Percentiles rank a stretch among this genome's conserved stretches.
Conservation (phyloP, 2,329 filamentous ascomycete genomes). For the Esteya vermicola region DNA sequence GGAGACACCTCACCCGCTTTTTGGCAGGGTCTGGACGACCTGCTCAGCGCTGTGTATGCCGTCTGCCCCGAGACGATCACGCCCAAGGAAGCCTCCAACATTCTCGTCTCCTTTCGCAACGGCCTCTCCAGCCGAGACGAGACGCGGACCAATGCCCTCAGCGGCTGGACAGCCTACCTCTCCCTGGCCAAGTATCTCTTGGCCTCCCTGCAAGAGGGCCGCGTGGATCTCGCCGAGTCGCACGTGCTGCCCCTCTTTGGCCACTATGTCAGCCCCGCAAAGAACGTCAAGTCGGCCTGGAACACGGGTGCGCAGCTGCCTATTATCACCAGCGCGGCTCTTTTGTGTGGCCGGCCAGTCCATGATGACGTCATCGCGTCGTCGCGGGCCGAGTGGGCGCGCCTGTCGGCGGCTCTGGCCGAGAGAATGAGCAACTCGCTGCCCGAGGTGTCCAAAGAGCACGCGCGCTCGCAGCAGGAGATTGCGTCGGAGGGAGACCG, state of each 20-base stretch:
- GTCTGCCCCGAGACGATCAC: constrained; percentile 25
- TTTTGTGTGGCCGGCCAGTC: constrained; percentile 25
- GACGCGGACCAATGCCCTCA: constrained; percentile 47
- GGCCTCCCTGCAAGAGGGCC: constrained; percentile 28
- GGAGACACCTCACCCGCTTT: constrained; percentile 45
- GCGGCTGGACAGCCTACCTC: constrained; percentile 66
- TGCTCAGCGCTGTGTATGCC: constrained; percentile 43
- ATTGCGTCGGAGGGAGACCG: constrained; percentile 53
- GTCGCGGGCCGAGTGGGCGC: constrained; percentile 46
- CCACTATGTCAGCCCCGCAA: constrained; percentile 34
- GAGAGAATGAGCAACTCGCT: constrained; percentile 58
- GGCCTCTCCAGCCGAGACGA: constrained; percentile 68
- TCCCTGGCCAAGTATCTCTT: constrained; percentile 43
- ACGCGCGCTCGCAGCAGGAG: constrained; percentile 54
- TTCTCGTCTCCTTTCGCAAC: constrained; percentile 53
- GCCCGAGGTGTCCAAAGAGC: constrained; percentile 70
- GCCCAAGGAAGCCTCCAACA: constrained; percentile 35
- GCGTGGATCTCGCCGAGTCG: constrained; percentile 28
- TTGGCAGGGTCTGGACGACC: constrained; percentile 53
- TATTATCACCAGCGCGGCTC: constrained; percentile 32
- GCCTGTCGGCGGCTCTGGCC: constrained; percentile 46
- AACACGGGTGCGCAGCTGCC: constrained; percentile 18
- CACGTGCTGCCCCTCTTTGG: constrained; percentile 39
- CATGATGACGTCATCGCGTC: constrained; percentile 28
- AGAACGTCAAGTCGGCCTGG: constrained; percentile 26